Conservation (phyloP, 768 basidiomycete species). For the Butyriboletus loyo region DNA sequence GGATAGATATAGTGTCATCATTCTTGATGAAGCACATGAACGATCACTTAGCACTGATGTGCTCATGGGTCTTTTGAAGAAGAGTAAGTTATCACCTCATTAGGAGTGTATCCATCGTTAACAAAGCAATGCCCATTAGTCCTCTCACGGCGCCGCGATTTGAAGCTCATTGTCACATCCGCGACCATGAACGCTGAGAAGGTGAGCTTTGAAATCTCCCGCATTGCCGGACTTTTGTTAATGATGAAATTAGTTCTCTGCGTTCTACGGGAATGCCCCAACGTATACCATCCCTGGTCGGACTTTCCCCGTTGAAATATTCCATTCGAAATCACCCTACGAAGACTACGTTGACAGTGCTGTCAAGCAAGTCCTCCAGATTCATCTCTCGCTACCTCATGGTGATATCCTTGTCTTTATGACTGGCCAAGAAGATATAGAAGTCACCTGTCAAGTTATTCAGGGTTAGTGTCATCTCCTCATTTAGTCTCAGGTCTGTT, state of each 20-base stretch:
- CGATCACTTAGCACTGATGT: conserved; percentile 97
- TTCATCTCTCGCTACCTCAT: conserved; percentile 87
- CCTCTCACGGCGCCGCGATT: conserved; percentile 83
- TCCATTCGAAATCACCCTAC: conserved; percentile 95
- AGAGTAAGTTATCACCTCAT: conserved; percentile 57
- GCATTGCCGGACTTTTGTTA: neutral
- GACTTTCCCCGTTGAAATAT: conserved; percentile 97
- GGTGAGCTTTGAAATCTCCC: conserved; percentile 40
- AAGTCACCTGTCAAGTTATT: conserved; percentile 92
- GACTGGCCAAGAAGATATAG: conserved; percentile 99
- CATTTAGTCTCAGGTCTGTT: neutral
- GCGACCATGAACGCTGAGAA: conserved; percentile 99
- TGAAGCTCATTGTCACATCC: conserved; percentile 96
- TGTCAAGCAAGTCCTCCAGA: conserved; percentile 96
- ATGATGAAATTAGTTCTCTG: conserved; percentile 72
- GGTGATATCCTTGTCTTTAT: conserved; percentile 98
- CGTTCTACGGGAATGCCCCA: conserved; percentile 93
- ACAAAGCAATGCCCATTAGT: conserved; percentile 39
- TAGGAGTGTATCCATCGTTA: neutral
- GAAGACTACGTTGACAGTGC: conserved; percentile 99
- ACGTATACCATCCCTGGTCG: conserved; percentile 92
- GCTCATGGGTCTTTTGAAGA: conserved; percentile 91
- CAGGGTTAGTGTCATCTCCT: conserved; percentile 52
- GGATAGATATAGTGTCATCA: conserved; percentile 94
- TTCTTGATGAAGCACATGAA: conserved; percentile 99